Evolutionary conservation across 2,329 filamentous ascomycete genomes (phyloP), one percentile per base, ranked within the genome.

Genomic region (Zopfia rhizophila): DNA sequence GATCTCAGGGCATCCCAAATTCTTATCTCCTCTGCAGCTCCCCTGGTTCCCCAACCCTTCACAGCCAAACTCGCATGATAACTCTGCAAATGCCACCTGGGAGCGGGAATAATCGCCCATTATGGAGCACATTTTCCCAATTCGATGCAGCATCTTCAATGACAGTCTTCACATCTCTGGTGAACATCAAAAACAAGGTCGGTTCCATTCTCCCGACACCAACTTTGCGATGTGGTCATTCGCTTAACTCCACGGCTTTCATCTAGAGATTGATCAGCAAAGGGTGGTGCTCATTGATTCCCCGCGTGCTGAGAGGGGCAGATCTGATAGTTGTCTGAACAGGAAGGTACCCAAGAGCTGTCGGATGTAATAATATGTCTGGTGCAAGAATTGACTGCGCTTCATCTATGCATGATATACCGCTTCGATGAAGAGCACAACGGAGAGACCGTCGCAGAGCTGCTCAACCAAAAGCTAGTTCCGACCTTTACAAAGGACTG

Each of bases 41-140:
- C n/a, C n/a, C n/a, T n/a, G n/a, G n/a, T n/a, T n/a, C n/a, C n/a
- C n/a, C n/a, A n/a, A n/a, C n/a, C n/a, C n/a, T n/a, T n/a, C n/a
- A n/a, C n/a, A n/a, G n/a, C n/a, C n/a, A n/a, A n/a, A n/a, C n/a
- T n/a, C n/a, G n/a, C n/a, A n/a, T n/a, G n/a, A n/a, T n/a, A n/a
- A n/a, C n/a, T n/a, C n/a, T n/a, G n/a, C n/a, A n/a, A n/a, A n/a
- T n/a, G n/a, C n/a, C n/a, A n/a, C n/a, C n/a, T n/a, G n/a, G n/a
- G n/a, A n/a, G n/a, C n/a, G n/a, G n/a, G n/a, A n/a, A n/a, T n/a
- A n/a, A n/a, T n/a, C n/a, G n/a, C n/a, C n/a, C n/a, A n/a, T n/a
- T n/a, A 48, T 48, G 45, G 38, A 43, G 38, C 31, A 33, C 17
- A 27, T 42, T 5, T 51, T 51, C 14, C 42, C 48, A 11, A 51